Evolutionary conservation across 1,284 basidiomycete genomes (phyloP), one percentile per base, ranked within the genome.

Genomic region (Boletus holoroseus): DNA sequence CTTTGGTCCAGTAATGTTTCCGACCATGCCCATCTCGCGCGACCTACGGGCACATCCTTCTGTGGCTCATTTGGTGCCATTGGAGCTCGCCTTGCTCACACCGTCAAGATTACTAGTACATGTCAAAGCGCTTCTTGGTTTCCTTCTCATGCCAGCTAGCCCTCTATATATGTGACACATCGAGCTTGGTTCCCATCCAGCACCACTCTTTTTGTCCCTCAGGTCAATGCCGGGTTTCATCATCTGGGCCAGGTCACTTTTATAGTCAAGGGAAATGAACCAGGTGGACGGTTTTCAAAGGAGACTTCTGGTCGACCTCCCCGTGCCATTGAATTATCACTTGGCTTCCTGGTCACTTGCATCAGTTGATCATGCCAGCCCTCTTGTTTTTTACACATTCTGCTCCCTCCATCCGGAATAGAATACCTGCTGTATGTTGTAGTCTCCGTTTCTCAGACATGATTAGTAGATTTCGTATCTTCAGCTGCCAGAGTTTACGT

Each of bases 41-140:
- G 44, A 36, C 55, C 57, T 9, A 28, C 44, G 30, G 48, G 62
- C 11, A 54, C 62, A 37, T 66, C 61, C 15, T 62, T 68, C 13
- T 50, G 51, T 31, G 61, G 61, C 13, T 53, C 64, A 24, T 62
- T 65, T 34, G 62, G 62, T 35, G 34, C 49, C 15, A 55, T 68
- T 26, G 55, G 62, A 27, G 40, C 47, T 40, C 62, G 55, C 41
- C 47, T 67, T 4, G 54, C 55, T 42, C 49, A 61, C 16, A 55
- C 63, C 6, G 50, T 68, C 40, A 58, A 48, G 35, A 41, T 51
- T 26, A 40, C 62, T 31, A 34, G 46, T 27, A 31, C 55, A 38
- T 64, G 55, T 42, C 57, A 55, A 40, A 50, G 41, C 32, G 24
- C 39, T 38, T 50, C 51, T 22, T 55, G 59, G 57, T 36, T 58